Base-by-base conservation (phyloP, 2,329 filamentous ascomycete genomes). In the Hymenoscyphus salicellus region DNA sequence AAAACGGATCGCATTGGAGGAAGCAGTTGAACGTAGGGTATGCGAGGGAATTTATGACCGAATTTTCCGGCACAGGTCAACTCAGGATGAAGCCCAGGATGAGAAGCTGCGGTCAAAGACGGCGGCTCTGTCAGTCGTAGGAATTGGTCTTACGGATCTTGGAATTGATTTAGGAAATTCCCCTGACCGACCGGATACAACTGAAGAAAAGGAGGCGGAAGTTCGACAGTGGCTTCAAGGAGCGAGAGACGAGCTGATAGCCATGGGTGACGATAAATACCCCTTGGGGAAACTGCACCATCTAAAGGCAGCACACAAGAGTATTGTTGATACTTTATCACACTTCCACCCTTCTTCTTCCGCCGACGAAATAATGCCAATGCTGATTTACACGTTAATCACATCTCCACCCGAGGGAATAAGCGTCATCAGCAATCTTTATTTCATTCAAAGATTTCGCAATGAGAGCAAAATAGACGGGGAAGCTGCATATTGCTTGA, bases 291-390 rank as follows among this genome's bases (percentile, higher is more conserved):
- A 99, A 78, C 84, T 98, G 52, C 91, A 93, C 72, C 89, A 93
- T 72, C 83, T 99, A 63, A 96, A 93, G 69, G 87, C 89, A 46
- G 91, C 92, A 2, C 95, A 98, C 77, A 96, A 96, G 79, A 90
- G 89, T 69, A 98, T 99, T 68, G 95, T 99, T 58, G 94, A 98
- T 76, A 93, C 93, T 1, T 77, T 89, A 58, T 83, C 86, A 3
- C 82, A 86, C 70, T 88, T 89, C 65, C 86, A 88, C 67, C 86
- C 85, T 20, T 88, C 93, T 0, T 97, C 95, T 0, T 98, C 95
- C 0, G 95, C 95, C 2, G 95, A 99, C 75, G 95, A 98, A 78
- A 96, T 99, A 62, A 88, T 99, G 76, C 95, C 95, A 0, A 97
- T 96, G 77, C 84, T 99, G 68, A 99, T 99, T 67, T 99, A 96